Evolutionary conservation across 805 yeast species (phyloP).

Genomic region (Yamadazyma kitorensis): DNA sequence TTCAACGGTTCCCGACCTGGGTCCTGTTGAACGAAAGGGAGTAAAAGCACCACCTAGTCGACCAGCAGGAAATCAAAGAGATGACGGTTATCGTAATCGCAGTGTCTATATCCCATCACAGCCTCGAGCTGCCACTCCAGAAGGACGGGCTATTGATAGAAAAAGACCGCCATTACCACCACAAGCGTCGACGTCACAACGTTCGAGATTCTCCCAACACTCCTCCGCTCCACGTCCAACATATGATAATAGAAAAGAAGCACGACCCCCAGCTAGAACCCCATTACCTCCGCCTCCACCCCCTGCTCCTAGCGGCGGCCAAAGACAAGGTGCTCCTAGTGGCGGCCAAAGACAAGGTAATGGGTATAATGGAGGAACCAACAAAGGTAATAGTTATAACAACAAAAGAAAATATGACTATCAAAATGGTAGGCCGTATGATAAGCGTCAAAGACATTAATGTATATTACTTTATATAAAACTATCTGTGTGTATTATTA

Average conservation of each 20-base stretch:
- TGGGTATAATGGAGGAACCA: conserved; percentile 5
- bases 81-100: not conserved
- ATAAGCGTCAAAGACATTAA: conserved; percentile 25
- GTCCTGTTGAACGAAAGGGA: too few species aligned
- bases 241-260: conserved; percentile 7
- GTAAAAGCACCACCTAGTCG: conserved; percentile 2
- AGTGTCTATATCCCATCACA: conserved; percentile 1
- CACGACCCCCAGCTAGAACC: conserved; percentile 2
- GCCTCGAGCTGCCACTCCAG: not conserved
- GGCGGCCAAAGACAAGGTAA: conserved; percentile 12
- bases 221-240: conserved; percentile 1
- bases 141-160: conserved; percentile 1
- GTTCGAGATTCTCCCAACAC: not conserved
- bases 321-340: too few species aligned
- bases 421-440: conserved; percentile 15
- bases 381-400: conserved; percentile 16
- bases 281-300: conserved; percentile 27
- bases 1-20: too few species aligned
- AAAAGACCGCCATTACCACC: conserved; percentile 13
- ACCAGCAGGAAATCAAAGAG: conserved; percentile 9
- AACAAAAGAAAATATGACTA: conserved; percentile 25
- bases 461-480: not conserved
- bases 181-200: conserved; percentile 6
- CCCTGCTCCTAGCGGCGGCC: conserved; percentile 17
- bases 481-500: not conserved